A percentile compares a stretch with the other conserved stretches of the same genome.
Evolutionary conservation across 2,329 filamentous ascomycete genomes (phyloP).

Genomic region (Aspergillus pseudoterreus): DNA sequence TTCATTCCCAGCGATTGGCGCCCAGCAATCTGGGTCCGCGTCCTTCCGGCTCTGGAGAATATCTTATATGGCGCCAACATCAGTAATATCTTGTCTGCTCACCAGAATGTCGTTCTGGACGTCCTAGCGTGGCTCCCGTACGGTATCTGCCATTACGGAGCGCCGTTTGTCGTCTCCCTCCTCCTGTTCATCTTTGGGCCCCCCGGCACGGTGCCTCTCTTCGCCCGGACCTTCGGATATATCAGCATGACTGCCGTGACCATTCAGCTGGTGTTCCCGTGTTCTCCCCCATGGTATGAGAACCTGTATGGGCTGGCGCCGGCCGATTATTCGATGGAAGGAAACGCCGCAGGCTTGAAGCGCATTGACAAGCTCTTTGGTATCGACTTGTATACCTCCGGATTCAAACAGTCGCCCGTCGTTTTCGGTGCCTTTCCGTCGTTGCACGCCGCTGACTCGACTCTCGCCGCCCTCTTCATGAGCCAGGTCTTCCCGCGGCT

Average conservation of each 20-base stretch:
- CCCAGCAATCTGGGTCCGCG: slow-evolving; percentile 91
- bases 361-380: slow-evolving; percentile 88
- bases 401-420: slow-evolving; percentile 83
- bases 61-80: slow-evolving; percentile 94
- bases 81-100: slow-evolving; percentile 89
- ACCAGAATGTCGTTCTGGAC: slow-evolving; percentile 79
- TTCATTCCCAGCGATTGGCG: slow-evolving; percentile 87
- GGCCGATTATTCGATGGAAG: slow-evolving; percentile 86
- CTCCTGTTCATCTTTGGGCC: slow-evolving; percentile 86
- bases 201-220: slow-evolving; percentile 78
- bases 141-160: slow-evolving; percentile 84
- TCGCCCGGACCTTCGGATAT: slow-evolving; percentile 84
- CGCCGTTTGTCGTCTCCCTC: slow-evolving; percentile 72
- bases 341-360: slow-evolving; percentile 82
- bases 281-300: slow-evolving; percentile 96
- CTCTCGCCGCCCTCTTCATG: slow-evolving; percentile 88
- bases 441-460: slow-evolving; percentile 83
- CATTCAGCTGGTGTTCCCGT: slow-evolving; percentile 87
- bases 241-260: slow-evolving; percentile 84
- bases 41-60: slow-evolving; percentile 90
- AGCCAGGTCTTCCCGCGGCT: slow-evolving; percentile 84
- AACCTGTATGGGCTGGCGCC: slow-evolving; percentile 86
- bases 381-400: slow-evolving; percentile 87
- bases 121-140: slow-evolving; percentile 92
- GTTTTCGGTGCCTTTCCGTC: slow-evolving; percentile 96